Conservation (phyloP, 345 rosid genomes). For the Jatropha curcas region DNA sequence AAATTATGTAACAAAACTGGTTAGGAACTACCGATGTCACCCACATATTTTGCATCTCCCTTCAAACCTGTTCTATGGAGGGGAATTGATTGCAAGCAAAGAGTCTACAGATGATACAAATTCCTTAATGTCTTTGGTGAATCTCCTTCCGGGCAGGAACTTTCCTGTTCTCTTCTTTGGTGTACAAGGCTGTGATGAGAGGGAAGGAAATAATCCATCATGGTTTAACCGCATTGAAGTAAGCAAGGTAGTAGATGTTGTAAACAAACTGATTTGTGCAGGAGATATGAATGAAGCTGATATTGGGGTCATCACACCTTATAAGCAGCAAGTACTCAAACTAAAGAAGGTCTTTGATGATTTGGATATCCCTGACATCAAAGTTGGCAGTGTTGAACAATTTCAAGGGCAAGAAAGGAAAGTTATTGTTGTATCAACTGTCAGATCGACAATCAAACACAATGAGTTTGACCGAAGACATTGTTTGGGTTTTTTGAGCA, state of each 20-base stretch:
- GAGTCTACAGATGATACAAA: conserved; percentile 42
- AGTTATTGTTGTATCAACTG: conserved; percentile 81
- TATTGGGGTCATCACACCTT: conserved; percentile 88
- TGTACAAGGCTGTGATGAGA: conserved; percentile 94
- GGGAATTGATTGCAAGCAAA: conserved; percentile 76
- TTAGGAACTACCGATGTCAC: conserved; percentile 80
- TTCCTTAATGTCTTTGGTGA: conserved; percentile 18
- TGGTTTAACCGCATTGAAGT: conserved; percentile 93
- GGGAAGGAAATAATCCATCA: conserved; percentile 92
- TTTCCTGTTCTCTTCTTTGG: conserved; percentile 87
- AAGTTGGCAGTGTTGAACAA: conserved; percentile 95
- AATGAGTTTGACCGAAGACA: conserved; percentile 26
- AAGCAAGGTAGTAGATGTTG: conserved; percentile 75
- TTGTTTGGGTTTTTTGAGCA: conserved; percentile 30
- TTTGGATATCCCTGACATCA: conserved; percentile 58
- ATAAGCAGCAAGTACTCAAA: conserved; percentile 85
- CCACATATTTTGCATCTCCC: conserved; percentile 84
- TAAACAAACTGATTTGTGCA: conserved; percentile 47
- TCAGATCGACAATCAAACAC: conserved; percentile 62
- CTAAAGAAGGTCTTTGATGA: conserved; percentile 66
- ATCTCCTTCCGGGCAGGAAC: conserved; percentile 55
- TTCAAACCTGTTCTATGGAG: conserved; percentile 71
- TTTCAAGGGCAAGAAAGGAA: conserved; percentile 93
- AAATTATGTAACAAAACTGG: conserved; percentile 69
- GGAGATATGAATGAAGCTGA: conserved; percentile 56